Conservation (phyloP, 2,329 filamentous ascomycete genomes). For the Graphilbum ipis-grandicollis region DNA sequence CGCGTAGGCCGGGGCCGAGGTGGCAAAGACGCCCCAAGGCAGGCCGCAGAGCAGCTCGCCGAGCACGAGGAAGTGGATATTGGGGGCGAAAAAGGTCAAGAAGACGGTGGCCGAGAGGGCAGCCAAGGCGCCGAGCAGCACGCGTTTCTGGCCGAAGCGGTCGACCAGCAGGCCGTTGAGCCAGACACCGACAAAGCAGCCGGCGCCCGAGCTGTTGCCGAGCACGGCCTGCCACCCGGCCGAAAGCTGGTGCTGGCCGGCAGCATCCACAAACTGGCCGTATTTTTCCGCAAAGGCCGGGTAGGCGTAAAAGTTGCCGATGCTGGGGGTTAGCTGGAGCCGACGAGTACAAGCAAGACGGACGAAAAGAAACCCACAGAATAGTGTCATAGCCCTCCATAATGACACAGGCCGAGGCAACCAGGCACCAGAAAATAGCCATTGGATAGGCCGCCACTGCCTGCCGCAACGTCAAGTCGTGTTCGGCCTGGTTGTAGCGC, state of each 20-base stretch:
- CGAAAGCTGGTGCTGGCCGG: conserved; percentile 20
- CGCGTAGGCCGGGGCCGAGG: conserved; percentile 23
- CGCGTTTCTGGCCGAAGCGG: conserved; percentile 23
- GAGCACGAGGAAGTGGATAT: conserved; percentile 18
- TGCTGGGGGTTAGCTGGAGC: conserved; percentile 1
- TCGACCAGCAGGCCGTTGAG: conserved; percentile 29
- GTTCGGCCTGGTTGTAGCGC: background rate
- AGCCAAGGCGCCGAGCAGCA: conserved; percentile 23
- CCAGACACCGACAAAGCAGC: conserved; percentile 29
- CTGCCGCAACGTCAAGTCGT: conserved; percentile 9
- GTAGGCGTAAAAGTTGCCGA: conserved; percentile 11
- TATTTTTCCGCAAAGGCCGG: conserved; percentile 12
- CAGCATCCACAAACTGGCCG: conserved; percentile 13
- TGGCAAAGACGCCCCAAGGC: conserved; percentile 12
- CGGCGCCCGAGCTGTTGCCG: conserved; percentile 18
- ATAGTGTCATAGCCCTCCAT: conserved; percentile 13
- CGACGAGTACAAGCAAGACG: background rate
- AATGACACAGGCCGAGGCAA: conserved; percentile 8
- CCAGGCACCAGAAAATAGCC: conserved; percentile 8
- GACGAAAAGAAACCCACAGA: conserved; percentile 3
- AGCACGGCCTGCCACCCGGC: conserved; percentile 33
- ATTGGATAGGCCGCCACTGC: conserved; percentile 8
- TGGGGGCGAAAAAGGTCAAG: conserved; percentile 26
- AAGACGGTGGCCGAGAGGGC: conserved; percentile 24
- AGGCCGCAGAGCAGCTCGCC: conserved; percentile 28